Base-by-base conservation (phyloP, 148 eudicot genomes). In the Persicaria tinctoria region DNA sequence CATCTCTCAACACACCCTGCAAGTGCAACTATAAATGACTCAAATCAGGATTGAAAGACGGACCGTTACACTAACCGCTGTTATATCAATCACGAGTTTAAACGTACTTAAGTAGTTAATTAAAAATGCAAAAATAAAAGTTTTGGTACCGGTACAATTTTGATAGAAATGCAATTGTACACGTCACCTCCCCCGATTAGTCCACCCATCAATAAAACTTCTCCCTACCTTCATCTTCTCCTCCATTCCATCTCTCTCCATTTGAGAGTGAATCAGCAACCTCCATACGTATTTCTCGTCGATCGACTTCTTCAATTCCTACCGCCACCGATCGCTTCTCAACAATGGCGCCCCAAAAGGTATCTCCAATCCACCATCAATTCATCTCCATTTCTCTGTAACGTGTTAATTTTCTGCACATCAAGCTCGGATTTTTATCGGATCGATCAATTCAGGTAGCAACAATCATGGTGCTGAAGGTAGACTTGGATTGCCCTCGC, bases 401-500 rank as follows among this genome's bases (percentile, higher is more conserved):
- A 20, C 16, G n/a, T 13, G 59, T 4, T 20, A 9, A 3, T 59
- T 4, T 23, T 20, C 11, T 1, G n/a, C 10, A 45, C 62, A 64
- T 32, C 41, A 64, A 64, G 46, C 5, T 4, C 5, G 0, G 0
- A 71, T 14, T 47, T 46, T 71, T 14, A 71, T n/a, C 5, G 8
- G 9, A 71, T 18, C 5, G 46, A 68, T 68, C 5, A 93, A 32
- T 32, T 32, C 41, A 32, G 41, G 41, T 32, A 97, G 89, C 79
- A 3, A 91, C 94, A 10, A 60, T 18, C 13, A 93, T 91, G 97
- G 78, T 85, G 14, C 81, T 93, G 46, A 84, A 89, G 81, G 98
- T 89, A 63, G 97, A 93, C 80, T 90, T 93, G 48, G 82, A 91
- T 46, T 93, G 98, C 72, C 46, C 80, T 11, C 70, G 86, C 74